Percentiles rank a stretch among this genome's conserved stretches.
phyloP scores from a whole-genome alignment of 2,329 filamentous ascomycete genomes.

The Leptodontidium sp. region DNA sequence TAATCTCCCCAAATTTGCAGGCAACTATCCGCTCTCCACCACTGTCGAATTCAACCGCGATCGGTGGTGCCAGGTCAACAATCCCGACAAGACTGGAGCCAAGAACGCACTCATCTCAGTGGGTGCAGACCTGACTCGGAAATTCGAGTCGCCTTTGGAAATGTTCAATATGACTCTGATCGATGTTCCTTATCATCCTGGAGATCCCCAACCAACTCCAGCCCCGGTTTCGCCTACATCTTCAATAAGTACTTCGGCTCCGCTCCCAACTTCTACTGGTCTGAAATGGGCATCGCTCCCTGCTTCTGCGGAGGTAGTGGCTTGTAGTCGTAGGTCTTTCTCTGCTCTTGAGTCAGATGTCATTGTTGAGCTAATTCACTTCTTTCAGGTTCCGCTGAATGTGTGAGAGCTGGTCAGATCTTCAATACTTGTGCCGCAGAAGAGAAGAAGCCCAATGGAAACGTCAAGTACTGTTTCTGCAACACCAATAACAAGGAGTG shows the following conservation, averaged over 20 bases:
- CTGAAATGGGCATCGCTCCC: constrained; percentile 13
- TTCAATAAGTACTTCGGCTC: background rate
- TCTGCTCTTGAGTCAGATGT: background rate
- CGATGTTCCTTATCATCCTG: background rate
- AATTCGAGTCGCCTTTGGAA: background rate
- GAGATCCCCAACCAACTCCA: no score
- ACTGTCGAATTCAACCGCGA: background rate
- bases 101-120: background rate
- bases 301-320: background rate
- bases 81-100: background rate
- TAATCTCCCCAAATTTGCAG: background rate
- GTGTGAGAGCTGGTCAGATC: constrained; percentile 4
- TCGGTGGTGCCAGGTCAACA: background rate
- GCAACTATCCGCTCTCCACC: background rate
- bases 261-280: background rate
- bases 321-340: background rate
- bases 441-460: background rate
- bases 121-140: background rate
- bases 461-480: constrained; percentile 21
- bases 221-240: no score
- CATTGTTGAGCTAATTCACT: background rate
- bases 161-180: constrained; percentile 2
- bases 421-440: constrained; percentile 3
- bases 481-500: background rate
- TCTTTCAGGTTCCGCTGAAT: background rate